phyloP scores from a whole-genome alignment of 805 yeast species.

The Wickerhamiella azyma region DNA sequence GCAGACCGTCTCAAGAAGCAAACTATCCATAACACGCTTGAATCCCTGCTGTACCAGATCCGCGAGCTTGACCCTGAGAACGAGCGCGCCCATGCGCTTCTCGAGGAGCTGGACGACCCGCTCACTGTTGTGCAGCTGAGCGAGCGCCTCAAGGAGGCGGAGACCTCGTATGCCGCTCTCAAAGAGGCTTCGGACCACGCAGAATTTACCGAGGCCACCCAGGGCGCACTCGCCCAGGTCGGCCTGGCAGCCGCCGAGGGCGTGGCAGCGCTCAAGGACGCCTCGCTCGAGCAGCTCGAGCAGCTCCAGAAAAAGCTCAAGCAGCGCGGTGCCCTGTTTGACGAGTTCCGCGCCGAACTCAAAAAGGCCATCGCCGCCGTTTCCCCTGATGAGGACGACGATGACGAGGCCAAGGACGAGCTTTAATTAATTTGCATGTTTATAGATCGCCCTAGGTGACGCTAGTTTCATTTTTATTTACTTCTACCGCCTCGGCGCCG shows the following conservation, averaged over 20 bases:
- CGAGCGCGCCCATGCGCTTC: conserved; percentile 8
- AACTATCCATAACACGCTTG: conserved; percentile 53
- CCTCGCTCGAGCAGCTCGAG: conserved; percentile 4
- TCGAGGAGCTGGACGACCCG: conserved; percentile 16
- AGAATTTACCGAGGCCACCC: conserved; percentile 1
- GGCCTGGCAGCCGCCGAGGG: neutral
- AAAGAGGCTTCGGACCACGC: conserved; percentile 4
- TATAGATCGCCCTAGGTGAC: neutral
- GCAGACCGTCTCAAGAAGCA: conserved; percentile 39
- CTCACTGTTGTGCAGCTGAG: conserved; percentile 14
- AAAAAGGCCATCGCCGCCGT: neutral
- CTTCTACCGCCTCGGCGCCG: too few species aligned
- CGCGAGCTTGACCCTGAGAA: conserved; percentile 29
- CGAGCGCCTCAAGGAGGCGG: conserved; percentile 12
- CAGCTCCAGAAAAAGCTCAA: neutral
- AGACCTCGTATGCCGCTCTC: conserved; percentile 4
- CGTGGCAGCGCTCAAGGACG: neutral
- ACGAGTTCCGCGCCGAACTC: conserved; percentile 1
- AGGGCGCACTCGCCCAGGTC: neutral
- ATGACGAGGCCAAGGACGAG: neutral
- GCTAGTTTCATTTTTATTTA: neutral
- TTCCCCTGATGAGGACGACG: neutral
- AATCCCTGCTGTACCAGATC: conserved; percentile 55
- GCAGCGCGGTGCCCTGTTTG: neutral
- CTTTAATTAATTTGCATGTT: neutral